Conservation (phyloP, 2,329 filamentous ascomycete species). For the Alternaria arbusti region DNA sequence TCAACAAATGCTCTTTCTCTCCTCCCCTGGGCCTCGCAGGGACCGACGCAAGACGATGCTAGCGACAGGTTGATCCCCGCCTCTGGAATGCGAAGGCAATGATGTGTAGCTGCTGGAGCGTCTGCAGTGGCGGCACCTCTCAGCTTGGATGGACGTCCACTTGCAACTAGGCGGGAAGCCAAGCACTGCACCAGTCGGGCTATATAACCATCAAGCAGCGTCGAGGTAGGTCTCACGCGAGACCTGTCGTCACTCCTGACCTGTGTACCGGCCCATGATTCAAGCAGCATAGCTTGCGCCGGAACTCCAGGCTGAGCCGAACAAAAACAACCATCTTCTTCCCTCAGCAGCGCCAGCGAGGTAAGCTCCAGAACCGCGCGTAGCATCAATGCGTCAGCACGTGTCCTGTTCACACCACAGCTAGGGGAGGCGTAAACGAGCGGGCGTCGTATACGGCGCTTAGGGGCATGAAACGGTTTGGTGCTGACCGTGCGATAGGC, state of each 20-base stretch:
- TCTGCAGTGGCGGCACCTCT: constrained; percentile 34
- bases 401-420: constrained; percentile 7
- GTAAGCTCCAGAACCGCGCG: constrained; percentile 31
- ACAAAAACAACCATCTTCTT: constrained; percentile 15
- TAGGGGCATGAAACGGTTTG: constrained; percentile 16
- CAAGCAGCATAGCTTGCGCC: constrained; percentile 9
- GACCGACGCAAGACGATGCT: constrained; percentile 24
- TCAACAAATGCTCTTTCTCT: constrained; percentile 37
- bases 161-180: constrained; percentile 29
- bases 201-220: constrained; percentile 6
- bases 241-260: background rate
- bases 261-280: constrained; percentile 5
- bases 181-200: constrained; percentile 23
- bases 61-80: constrained; percentile 28
- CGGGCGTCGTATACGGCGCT: constrained; percentile 15
- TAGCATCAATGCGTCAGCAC: constrained; percentile 9
- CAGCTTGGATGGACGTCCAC: constrained; percentile 40
- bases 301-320: constrained; percentile 22
- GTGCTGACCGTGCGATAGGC: constrained; percentile 38
- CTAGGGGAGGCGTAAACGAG: constrained; percentile 11
- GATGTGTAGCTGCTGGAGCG: constrained; percentile 30
- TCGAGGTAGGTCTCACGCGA: background rate
- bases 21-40: constrained; percentile 29
- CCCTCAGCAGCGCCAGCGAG: constrained; percentile 15
- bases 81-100: constrained; percentile 24